Base-by-base conservation (phyloP, 352 stramenopile genomes). In the Phytophthora cactorum region DNA sequence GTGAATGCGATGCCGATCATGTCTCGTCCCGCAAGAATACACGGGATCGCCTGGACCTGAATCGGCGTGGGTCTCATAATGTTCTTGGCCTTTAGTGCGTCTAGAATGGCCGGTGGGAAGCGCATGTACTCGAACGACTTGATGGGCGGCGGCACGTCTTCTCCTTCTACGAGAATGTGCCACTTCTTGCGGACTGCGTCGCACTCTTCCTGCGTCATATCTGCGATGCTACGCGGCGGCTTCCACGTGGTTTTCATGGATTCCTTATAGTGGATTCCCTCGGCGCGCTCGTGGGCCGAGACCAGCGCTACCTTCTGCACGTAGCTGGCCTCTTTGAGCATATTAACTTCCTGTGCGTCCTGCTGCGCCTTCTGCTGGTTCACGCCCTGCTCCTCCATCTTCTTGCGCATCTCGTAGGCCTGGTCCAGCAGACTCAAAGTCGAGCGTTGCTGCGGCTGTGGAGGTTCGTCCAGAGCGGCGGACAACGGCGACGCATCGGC, bases 1-100 rank as follows among this genome's bases (percentile, higher is more conserved):
- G 98, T 99, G 75, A 99, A 99, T 8, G 97, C 97, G 70, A 99
- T 99, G 52, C 98, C 98, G 46, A 99, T 98, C 81, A 99, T 97
- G 77, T 99, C 97, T 39, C 97, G 88, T 15, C 96, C 96, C 1
- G 96, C 90, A 31, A 99, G 85, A 51, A 98, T 98, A 34, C 98
- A 98, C 22, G 98, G 96, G 17, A 99, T 89, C 44, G 97, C 98
- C 69, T 99, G 98, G 67, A 99, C 97, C 83, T 99, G 98, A 78
- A 99, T 99, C 1, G 98, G 97, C 36, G 98, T 99, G 2, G 98
- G 98, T 5, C 93, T 79, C 57, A 93, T 82, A 60, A 99, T 99
- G 71, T 98, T 98, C 78, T 99, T 99, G 22, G 86, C 85, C 47
- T 93, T 82, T 14, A 99, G 85, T 28, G 88, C 88, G 1, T 92